These are phyloP conservation scores for Solanum virginianum DNA, from an alignment of 257 asterid species.

Conservation along the genomic window DNA sequence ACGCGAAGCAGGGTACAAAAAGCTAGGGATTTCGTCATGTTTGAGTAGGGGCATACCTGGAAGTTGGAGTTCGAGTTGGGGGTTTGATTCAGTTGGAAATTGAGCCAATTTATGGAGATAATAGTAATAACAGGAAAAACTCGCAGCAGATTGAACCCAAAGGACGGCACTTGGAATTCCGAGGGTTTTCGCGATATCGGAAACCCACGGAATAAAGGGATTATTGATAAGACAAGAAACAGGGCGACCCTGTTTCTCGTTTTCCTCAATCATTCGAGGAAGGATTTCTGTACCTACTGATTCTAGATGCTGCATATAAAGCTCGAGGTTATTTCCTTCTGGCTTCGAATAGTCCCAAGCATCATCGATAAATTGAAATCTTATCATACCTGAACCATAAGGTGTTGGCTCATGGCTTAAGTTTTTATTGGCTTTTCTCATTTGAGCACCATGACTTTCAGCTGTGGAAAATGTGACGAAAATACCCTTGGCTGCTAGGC, in stretches of 20 bases:
- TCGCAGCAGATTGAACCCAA: conserved; percentile 73
- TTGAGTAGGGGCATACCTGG: conserved; percentile 50
- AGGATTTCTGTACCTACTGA: conserved; percentile 28
- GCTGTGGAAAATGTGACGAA: conserved; percentile 52
- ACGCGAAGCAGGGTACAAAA: conserved; percentile 35
- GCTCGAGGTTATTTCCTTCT: conserved; percentile 6
- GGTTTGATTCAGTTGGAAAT: conserved; percentile 42
- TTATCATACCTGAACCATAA: conserved; percentile 37
- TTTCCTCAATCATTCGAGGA: conserved; percentile 22
- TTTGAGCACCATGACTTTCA: conserved; percentile 28
- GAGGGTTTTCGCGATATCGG: conserved; percentile 44
- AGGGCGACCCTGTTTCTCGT: conserved; percentile 39
- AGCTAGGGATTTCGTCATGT: conserved; percentile 55
- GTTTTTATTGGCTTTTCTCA: conserved; percentile 32
- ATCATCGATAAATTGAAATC: conserved; percentile 68
- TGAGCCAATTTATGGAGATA: conserved; percentile 14
- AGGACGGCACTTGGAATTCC: conserved; percentile 51
- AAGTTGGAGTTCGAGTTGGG: conserved; percentile 32
- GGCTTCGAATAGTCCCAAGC: conserved; percentile 25
- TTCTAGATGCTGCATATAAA: conserved; percentile 38
- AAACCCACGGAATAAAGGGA: conserved; percentile 68
- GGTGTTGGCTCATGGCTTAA: conserved; percentile 22
- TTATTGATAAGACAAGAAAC: conserved; percentile 54
- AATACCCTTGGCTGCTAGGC: conserved; percentile 47
- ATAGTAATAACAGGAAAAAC: conserved; percentile 54